Percentiles rank a stretch among this genome's conserved stretches.
phyloP scores from a whole-genome alignment of 2,329 filamentous ascomycete species.

The Phyllosticta ampelicida region DNA sequence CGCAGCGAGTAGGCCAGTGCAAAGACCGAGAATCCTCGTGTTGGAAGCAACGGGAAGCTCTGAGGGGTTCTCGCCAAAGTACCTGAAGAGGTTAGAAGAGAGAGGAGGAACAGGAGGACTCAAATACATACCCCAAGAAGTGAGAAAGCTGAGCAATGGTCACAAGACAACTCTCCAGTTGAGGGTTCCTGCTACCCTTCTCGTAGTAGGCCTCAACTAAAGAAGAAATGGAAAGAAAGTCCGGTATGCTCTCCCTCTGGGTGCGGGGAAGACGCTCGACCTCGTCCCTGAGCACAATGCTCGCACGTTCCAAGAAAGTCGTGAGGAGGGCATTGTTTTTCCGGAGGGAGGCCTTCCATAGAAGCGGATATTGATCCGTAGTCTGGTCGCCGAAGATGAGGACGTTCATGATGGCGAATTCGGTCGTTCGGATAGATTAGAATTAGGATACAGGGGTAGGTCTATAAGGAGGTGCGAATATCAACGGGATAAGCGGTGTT shows the following conservation, averaged over 20 bases:
- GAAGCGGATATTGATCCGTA: conserved; percentile 52
- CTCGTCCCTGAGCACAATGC: conserved; percentile 49
- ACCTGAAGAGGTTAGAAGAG: conserved; percentile 24
- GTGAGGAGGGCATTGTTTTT: conserved; percentile 48
- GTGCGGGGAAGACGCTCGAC: conserved; percentile 45
- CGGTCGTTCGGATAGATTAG: background rate
- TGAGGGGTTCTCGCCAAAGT: conserved; percentile 43
- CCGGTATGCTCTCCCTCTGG: conserved; percentile 49
- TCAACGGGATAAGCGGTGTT: background rate
- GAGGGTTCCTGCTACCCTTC: conserved; percentile 47
- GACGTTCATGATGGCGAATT: conserved; percentile 30
- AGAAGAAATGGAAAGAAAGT: conserved; percentile 52
- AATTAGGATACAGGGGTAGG: conserved; percentile 1
- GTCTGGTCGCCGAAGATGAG: conserved; percentile 65
- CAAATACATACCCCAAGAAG: conserved; percentile 54
- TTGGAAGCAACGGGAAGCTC: conserved; percentile 41
- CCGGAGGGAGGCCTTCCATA: conserved; percentile 39
- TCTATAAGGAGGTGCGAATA: background rate
- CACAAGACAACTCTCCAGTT: conserved; percentile 54
- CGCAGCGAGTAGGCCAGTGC: conserved; percentile 61
- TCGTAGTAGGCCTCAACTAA: conserved; percentile 54
- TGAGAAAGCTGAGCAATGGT: conserved; percentile 56
- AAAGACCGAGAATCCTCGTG: conserved; percentile 50
- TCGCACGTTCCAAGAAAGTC: conserved; percentile 50
- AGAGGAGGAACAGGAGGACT: conserved; percentile 10